Evolutionary conservation across 75 land plant species (phyloP), one percentile per base, ranked within the genome.

Genomic region (Selaginella moellendorffii): DNA sequence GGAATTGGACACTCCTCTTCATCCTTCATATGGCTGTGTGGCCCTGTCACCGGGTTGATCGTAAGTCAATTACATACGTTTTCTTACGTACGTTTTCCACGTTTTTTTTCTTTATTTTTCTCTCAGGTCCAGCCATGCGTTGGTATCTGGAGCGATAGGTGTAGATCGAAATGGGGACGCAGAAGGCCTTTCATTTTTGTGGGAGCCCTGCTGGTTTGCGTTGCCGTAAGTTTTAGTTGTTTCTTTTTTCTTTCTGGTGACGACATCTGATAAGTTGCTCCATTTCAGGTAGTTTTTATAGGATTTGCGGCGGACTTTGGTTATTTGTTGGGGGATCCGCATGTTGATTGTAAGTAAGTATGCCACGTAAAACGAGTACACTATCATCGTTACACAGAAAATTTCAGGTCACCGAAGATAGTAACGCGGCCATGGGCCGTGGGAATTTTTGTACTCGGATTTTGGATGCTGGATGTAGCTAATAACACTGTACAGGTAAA

Each of bases 301-400:
- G 99, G 99, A 30, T 95, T 84, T 80, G 79, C 99, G 72, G 91
- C 99, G 69, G 99, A 95, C 74, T 76, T 95, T 27, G 99, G 97
- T 21, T 84, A 82, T 63, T 12, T 84, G 2, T 65, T 95, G 27
- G 99, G 99, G 1, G 99, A 95, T 73, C 81, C 85, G 18, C 76
- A 78, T 26, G 85, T 85, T 73, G 63, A 78, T 75, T 95, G 99
- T 89, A 81, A 72, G 96, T 89, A 53, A 67, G 67, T 65, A 20
- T 64, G 2, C 2, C 54, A 31, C 18, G 29, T 36, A 2, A 9
- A 26, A 8, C 21, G 9, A 8, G 21, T 36, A 24, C 2, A 31
- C 0, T 12, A 61, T 54, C 8, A 61, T 19, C 31, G 12, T 20
- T 65, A 54, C 17, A 71, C 10, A 10, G n/a, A 1, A 24, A 54